phyloP scores from a whole-genome alignment of 345 rosid species.

The Rhodamnia rubescens region DNA sequence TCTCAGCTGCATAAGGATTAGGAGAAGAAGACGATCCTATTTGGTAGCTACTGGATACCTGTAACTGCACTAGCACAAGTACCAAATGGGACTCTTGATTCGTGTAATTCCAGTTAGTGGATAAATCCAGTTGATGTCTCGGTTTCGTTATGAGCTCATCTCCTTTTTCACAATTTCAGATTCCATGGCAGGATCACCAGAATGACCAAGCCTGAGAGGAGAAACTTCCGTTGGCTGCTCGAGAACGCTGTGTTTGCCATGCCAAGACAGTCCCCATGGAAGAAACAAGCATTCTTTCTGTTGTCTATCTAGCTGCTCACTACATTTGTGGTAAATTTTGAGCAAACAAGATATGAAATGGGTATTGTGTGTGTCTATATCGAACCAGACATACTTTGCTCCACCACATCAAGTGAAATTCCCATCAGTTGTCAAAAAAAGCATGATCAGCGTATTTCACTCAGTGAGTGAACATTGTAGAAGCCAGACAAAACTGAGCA shows the following conservation, averaged over 20 bases:
- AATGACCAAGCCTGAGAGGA: neutral
- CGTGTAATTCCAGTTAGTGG: neutral
- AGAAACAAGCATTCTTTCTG: neutral
- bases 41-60: neutral
- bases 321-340: neutral
- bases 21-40: neutral
- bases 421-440: neutral
- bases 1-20: neutral
- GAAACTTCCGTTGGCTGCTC: too few species aligned
- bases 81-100: neutral
- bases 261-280: neutral
- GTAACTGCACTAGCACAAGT: neutral
- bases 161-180: neutral
- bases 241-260: neutral
- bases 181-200: neutral
- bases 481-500: neutral
- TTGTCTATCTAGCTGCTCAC: neutral
- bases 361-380: neutral
- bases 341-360: neutral
- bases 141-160: neutral
- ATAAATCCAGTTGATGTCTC: neutral
- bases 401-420: neutral
- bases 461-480: neutral
- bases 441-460: neutral
- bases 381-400: neutral